Evolutionary conservation across 371 early-diverging fungal species (phyloP).

Genomic region (Choanephora cucurbitarum): DNA sequence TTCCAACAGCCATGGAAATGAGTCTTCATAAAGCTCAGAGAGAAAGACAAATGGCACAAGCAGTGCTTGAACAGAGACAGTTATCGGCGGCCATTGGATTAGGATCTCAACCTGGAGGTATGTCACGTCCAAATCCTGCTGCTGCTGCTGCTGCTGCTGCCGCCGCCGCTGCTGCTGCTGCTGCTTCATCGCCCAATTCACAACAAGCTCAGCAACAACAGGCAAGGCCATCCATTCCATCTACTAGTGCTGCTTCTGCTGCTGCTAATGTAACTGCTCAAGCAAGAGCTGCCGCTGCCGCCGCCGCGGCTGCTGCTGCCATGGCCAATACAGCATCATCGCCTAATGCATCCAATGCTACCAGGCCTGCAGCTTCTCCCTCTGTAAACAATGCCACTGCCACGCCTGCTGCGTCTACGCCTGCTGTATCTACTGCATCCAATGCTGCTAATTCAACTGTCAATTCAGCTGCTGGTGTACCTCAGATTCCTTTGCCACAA

Average conservation of each 20-base stretch:
- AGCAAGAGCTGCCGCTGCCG: conserved; percentile 18
- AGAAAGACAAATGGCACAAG: conserved; percentile 73
- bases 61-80: conserved; percentile 69
- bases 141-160: conserved; percentile 16
- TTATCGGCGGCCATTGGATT: conserved; percentile 49
- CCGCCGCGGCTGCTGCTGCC: conserved; percentile 20
- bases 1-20: conserved; percentile 74
- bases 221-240: conserved; percentile 4
- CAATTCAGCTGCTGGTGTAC: conserved; percentile 26
- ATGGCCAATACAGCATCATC: conserved; percentile 18
- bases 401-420: conserved; percentile 21
- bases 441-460: conserved; percentile 25
- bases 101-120: conserved; percentile 22
- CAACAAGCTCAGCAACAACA: conserved; percentile 7
- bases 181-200: not conserved
- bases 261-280: conserved; percentile 21
- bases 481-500: conserved; percentile 30
- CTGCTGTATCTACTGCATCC: conserved; percentile 19
- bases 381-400: conserved; percentile 14
- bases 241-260: conserved; percentile 11
- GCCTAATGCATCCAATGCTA: conserved; percentile 21
- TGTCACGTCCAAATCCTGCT: conserved; percentile 6
- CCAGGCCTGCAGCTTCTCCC: conserved; percentile 3
- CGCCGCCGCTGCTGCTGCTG: conserved; percentile 13
- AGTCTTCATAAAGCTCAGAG: conserved; percentile 72